Base-by-base conservation (phyloP, 306 rosid species). In the Vachellia collinsii region DNA sequence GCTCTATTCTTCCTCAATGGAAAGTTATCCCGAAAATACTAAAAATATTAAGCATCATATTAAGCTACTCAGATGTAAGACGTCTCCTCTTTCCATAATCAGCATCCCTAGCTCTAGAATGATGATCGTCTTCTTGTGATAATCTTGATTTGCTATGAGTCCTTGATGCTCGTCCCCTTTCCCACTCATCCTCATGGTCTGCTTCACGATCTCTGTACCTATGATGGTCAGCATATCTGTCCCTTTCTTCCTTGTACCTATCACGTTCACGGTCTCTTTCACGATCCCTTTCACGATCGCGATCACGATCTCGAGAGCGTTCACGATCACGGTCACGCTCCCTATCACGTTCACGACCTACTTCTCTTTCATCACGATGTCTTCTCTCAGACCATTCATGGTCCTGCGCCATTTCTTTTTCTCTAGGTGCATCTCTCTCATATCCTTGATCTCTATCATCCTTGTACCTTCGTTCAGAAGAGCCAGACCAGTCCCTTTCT, bases 71-170 rank as follows among this genome's bases (percentile, higher is more conserved):
- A 8, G 98, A 95, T 69, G 98, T 87, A 56, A 89, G 91, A 70
- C 98, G 80, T 80, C 98, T 86, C 92, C 97, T 89, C 90, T 96
- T 93, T 79, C 98, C 97, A 86, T 93, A 92, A 83, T 96, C 99
- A 84, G 90, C 92, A 87, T 96, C 99, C 85, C 88, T 93, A 43
- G 99, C 82, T 80, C 97, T 89, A 39, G 99, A 90, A 73, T 92
- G 98, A 72, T 83, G 92, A 9, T 93, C 97, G 47, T 88, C 93
- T 73, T 92, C 99, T 50, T 91, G 97, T 1, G 94, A 54, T 72
- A 93, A 19, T 16, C 97, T 88, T 20, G 93, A 88, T 84, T 91
- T 95, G 87, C 90, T 90, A 68, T 87, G 96, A 72, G 90, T 90
- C 89, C 92, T 90, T 1, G 99, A 88, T 10, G 99, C 90, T 36